Evolutionary conservation across 2,329 filamentous ascomycete genomes (phyloP), one percentile per base, ranked within the genome.

Genomic region (Westerdykella sp.): DNA sequence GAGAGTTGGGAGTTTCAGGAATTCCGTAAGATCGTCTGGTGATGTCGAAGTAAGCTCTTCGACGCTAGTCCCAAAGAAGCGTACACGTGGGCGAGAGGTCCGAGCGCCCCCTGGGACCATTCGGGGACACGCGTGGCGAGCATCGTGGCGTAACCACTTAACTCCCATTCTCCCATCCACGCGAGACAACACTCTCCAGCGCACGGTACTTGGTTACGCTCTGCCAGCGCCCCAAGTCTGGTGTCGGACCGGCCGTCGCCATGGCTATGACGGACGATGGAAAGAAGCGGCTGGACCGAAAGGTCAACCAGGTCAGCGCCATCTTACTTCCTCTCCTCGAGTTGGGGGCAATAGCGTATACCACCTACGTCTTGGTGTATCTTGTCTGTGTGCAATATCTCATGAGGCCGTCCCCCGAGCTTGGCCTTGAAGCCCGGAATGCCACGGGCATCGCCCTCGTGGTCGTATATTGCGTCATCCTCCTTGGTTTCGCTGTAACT

Each of bases 261-360:
- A 54, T 59, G 30, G 56, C 53, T 30, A 58, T 56, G 10, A 46
- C 53, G 11, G 47, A 53, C 39, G 49, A 54, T 38, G 53, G 52
- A 39, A 44, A 51, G 35, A 49, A 54, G 34, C 50, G 48, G n/a
- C 42, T 59, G 39, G 58, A 63, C 35, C 55, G 59, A 48, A 48
- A 47, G 22, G 69, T 73, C 39, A 81, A 80, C 63, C 69, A 76
- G 55, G 79, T 76, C 66, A 74, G 77, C 38, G 79, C 81, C 40
- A 76, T 83, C 45, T 67, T 84, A 43, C 80, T 95, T 44, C 89
- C 89, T 4, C 53, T 82, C 32, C 62, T 91, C 40, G 76, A 95
- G 34, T 66, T 81, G 28, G 82, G 75, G 23, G 73, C 79, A 31
- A 75, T 87, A 47, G 81, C 74, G 31, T 88, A 87, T 65, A 79